Evolutionary conservation across 2,329 filamentous ascomycete genomes (phyloP), one percentile per base, ranked within the genome.

Genomic region (Curvularia hawaiiensis): DNA sequence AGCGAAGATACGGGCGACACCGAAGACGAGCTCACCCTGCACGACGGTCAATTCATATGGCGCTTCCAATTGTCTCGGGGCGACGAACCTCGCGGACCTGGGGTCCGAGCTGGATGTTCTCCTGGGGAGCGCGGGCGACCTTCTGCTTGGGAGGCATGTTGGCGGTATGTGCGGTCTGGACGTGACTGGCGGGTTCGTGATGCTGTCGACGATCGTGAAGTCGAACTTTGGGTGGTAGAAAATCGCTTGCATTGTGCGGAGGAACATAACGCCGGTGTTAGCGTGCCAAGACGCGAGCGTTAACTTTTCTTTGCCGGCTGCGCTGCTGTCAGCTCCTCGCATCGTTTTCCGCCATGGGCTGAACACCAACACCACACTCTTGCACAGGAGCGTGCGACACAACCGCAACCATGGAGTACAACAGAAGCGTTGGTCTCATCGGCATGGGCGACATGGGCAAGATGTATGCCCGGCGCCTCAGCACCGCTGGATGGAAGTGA

Each of bases 391-490:
- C 61, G 65, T 66, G 65, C 56, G 59, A 61, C 28, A 52, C 45
- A 52, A 72, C 68, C 80, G 56, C 56, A 64, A 70, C 22, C 35
- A 81, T 85, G 88, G 85, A 88, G 67, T 82, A 85, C 26, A 61
- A 60, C 72, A 91, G 91, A 75, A 87, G 89, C 62, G 85, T 99
- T 66, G 95, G 95, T 66, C 90, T 99, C 73, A 99, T 99, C 76
- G 95, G 95, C 60, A 97, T 99, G 93, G 95, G 95, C 64, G 94
- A 97, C 73, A 99, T 99, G 95, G 95, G 95, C 72, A 96, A 90
- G 84, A 96, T 99, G 92, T 99, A 99, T 78, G 91, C 95, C 72
- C 87, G 90, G 73, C 87, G 88, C 74, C 85, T 99, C 71, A 92
- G 91, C 78, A 86, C 87, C 74, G 95, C 94, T 74, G 95, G 95